Conservation (phyloP, 2,329 filamentous ascomycete species). For the Berkeleyomyces rouxiae region DNA sequence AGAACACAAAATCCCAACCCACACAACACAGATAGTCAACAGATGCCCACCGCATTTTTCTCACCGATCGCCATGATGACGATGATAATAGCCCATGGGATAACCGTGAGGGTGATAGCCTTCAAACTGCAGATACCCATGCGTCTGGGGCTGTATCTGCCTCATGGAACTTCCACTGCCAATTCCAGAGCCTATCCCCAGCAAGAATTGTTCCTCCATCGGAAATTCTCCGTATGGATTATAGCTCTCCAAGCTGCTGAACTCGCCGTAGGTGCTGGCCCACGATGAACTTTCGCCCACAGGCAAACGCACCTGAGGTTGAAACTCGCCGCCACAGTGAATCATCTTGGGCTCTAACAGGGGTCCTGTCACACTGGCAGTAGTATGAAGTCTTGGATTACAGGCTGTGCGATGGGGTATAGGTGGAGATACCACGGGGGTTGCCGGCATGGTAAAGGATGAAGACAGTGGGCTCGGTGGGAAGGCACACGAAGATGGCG, state of each 20-base stretch:
- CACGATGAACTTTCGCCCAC: not conserved
- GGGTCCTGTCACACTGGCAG: too few relatives aligned
- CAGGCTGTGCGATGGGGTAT: not conserved
- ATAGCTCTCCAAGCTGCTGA: not conserved
- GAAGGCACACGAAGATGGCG: constrained; percentile 17
- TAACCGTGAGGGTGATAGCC: too few relatives aligned
- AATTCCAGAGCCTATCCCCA: not conserved
- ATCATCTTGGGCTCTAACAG: too few relatives aligned
- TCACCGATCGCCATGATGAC: too few relatives aligned
- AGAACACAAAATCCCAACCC: too few relatives aligned
- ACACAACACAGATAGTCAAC: too few relatives aligned
- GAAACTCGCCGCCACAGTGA: too few relatives aligned
- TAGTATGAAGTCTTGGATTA: not conserved
- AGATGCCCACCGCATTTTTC: too few relatives aligned
- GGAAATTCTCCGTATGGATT: not conserved
- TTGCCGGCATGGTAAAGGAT: not conserved
- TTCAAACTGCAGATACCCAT: too few relatives aligned
- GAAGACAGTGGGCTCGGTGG: not conserved
- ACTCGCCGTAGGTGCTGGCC: not conserved
- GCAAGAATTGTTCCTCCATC: not conserved
- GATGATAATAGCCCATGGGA: too few relatives aligned
- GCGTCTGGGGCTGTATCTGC: not conserved
- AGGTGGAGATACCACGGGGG: not conserved
- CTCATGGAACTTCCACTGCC: not conserved
- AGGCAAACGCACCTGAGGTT: not conserved